phyloP scores from a whole-genome alignment of 169 alveolate genomes.

The Plasmodium relictum region DNA sequence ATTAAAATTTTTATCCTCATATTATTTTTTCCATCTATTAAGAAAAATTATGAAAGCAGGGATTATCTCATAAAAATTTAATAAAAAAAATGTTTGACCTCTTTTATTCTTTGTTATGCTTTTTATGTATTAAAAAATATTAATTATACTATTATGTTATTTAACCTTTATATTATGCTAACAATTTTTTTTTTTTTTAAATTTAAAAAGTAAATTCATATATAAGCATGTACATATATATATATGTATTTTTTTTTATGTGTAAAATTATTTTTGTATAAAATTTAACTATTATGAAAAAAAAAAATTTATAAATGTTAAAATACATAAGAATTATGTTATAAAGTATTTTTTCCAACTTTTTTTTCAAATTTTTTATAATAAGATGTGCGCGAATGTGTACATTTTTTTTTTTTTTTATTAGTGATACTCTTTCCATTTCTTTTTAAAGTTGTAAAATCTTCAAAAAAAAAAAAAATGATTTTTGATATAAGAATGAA shows the following conservation, averaged over 20 bases:
- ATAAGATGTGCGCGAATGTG: constrained; percentile 7
- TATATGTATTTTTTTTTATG: constrained; percentile 12
- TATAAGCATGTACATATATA: constrained; percentile 12
- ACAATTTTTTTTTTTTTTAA: too few relatives aligned
- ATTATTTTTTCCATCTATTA: constrained; percentile 5
- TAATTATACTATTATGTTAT: too few relatives aligned
- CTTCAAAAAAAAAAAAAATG: constrained; percentile 6
- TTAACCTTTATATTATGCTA: too few relatives aligned
- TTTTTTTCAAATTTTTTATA: constrained; percentile 5
- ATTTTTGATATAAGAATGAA: constrained; percentile 1
- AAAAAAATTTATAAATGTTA: constrained; percentile 1
- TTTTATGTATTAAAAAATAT: background rate
- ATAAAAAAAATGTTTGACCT: background rate
- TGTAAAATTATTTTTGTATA: constrained; percentile 11
- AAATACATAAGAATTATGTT: constrained; percentile 15
- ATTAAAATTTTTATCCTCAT: constrained; percentile 10
- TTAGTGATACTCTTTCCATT: background rate
- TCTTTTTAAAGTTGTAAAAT: background rate
- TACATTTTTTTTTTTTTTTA: background rate
- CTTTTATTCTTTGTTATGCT: background rate
- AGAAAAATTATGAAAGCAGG: too few relatives aligned
- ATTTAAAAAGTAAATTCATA: background rate
- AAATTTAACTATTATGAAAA: constrained; percentile 35
- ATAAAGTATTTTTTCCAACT: background rate
- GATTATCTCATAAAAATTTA: background rate